phyloP scores from a whole-genome alignment of 116 monocot genomes.

The Dioscorea cayenensis region DNA sequence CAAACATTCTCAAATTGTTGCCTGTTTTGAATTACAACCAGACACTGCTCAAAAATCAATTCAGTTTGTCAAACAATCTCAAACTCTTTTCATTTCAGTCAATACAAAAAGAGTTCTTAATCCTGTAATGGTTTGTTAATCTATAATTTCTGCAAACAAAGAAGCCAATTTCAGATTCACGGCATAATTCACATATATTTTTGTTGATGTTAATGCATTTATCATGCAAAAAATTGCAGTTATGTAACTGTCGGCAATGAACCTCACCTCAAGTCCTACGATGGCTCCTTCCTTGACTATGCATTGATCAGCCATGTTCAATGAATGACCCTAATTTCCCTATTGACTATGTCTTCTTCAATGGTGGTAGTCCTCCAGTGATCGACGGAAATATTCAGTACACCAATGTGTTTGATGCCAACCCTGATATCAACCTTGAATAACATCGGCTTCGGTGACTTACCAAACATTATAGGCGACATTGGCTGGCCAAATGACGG shows the following conservation, averaged over 20 bases:
- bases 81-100: too few relatives aligned
- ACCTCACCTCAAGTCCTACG: slow-evolving; percentile 41
- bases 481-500: slow-evolving; percentile 71
- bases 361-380: slow-evolving; percentile 16
- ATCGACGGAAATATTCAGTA: slow-evolving; percentile 32
- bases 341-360: slow-evolving; percentile 54
- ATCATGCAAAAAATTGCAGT: slow-evolving; percentile 13
- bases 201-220: neutral
- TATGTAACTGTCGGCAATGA: slow-evolving; percentile 63
- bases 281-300: slow-evolving; percentile 32
- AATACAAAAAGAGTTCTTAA: too few relatives aligned
- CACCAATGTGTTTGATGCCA: slow-evolving; percentile 55
- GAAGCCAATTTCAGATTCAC: too few relatives aligned
- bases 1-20: too few relatives aligned
- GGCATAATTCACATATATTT: neutral
- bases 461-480: slow-evolving; percentile 47
- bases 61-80: too few relatives aligned
- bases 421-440: slow-evolving; percentile 47
- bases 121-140: too few relatives aligned
- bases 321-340: slow-evolving; percentile 33
- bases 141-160: too few relatives aligned
- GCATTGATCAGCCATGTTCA: slow-evolving; percentile 33
- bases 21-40: neutral
- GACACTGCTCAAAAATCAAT: too few relatives aligned
- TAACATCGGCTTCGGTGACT: slow-evolving; percentile 12